Evolutionary conservation across 2,329 filamentous ascomycete species (phyloP).

Genomic region (Helicocarpus griseus): DNA sequence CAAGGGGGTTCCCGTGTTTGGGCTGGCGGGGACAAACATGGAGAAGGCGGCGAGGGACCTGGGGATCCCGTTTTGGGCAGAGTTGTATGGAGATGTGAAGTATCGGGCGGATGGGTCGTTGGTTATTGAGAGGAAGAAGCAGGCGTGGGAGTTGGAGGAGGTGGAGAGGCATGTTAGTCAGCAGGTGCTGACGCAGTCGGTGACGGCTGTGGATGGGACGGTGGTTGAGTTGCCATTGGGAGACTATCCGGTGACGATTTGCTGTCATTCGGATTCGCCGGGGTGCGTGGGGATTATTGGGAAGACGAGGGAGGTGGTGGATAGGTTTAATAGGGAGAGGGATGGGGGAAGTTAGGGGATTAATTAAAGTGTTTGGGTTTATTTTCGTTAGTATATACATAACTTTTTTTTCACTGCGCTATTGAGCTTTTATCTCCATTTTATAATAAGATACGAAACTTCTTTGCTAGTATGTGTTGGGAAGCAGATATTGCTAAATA

Average conservation of each 20-base stretch:
- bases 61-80: constrained; percentile 44
- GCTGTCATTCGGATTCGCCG: constrained; percentile 40
- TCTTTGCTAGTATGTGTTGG: no score
- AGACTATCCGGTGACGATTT: constrained; percentile 35
- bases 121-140: constrained; percentile 51
- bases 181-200: constrained; percentile 33
- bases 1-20: constrained; percentile 43
- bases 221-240: constrained; percentile 30
- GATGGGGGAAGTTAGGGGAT: neutral
- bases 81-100: constrained; percentile 49
- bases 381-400: no score
- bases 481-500: no score
- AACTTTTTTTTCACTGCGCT: no score
- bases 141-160: constrained; percentile 35
- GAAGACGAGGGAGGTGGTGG: constrained; percentile 29
- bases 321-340: constrained; percentile 32
- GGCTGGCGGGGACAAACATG: constrained; percentile 45
- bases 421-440: no score
- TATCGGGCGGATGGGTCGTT: constrained; percentile 42
- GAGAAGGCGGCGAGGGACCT: constrained; percentile 45
- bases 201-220: constrained; percentile 34
- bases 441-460: no score
- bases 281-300: constrained; percentile 37
- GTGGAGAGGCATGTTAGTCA: constrained; percentile 34
- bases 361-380: no score